Conservation (phyloP, 169 alveolate species). For the Babesia sp. region DNA sequence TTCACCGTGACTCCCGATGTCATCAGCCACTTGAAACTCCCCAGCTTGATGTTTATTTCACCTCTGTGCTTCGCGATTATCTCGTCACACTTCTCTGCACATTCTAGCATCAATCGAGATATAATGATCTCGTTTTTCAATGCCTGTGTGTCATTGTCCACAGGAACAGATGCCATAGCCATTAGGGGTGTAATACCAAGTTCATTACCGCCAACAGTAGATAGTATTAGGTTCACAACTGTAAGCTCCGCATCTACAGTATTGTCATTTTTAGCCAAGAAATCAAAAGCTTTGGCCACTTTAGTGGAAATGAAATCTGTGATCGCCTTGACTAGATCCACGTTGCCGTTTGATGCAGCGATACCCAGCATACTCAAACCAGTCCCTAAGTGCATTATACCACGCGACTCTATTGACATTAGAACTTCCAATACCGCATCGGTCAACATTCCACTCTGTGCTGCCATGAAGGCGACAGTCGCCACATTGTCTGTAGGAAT, state of each 20-base stretch:
- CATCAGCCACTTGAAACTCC: conserved; percentile 24
- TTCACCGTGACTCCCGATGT: conserved; percentile 17
- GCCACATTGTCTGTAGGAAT: conserved; percentile 32
- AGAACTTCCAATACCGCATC: conserved; percentile 35
- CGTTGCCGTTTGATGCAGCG: conserved; percentile 68
- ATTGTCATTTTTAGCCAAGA: background rate
- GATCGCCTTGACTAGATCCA: conserved; percentile 56
- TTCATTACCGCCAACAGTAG: conserved; percentile 59
- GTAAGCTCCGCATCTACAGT: conserved; percentile 13
- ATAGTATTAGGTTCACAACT: conserved; percentile 17
- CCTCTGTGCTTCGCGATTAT: conserved; percentile 8
- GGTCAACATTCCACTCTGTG: conserved; percentile 32
- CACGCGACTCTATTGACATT: conserved; percentile 48
- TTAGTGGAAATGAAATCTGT: conserved; percentile 20
- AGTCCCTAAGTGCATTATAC: conserved; percentile 69
- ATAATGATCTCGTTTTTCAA: conserved; percentile 39
- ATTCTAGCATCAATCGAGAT: conserved; percentile 11
- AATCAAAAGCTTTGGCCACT: conserved; percentile 13
- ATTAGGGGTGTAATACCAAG: conserved; percentile 74
- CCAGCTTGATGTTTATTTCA: background rate
- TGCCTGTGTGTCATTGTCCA: background rate
- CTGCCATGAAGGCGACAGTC: conserved; percentile 60
- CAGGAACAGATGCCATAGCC: conserved; percentile 69
- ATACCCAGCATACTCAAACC: conserved; percentile 69
- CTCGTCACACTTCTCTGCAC: conserved; percentile 24